These are phyloP conservation scores for Trichoderma brevicompactum DNA, from an alignment of 2,329 filamentous ascomycete species.

Conservation along the genomic window DNA sequence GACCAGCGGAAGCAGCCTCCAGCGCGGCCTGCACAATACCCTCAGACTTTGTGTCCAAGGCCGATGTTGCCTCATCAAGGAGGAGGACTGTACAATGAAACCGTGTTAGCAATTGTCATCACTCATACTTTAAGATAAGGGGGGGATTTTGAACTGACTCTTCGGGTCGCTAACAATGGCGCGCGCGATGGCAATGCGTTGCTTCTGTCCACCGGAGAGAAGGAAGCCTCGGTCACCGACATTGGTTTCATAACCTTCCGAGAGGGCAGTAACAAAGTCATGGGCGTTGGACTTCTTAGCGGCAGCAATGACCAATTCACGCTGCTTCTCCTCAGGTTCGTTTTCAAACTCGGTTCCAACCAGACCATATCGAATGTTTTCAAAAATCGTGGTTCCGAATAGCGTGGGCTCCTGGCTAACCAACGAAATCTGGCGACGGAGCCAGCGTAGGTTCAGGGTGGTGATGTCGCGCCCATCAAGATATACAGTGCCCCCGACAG, in stretches of 20 bases:
- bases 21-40: conserved; percentile 92
- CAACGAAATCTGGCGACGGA: conserved; percentile 88
- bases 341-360: conserved; percentile 79
- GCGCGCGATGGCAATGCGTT: conserved; percentile 91
- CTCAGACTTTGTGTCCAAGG: conserved; percentile 92
- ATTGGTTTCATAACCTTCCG: conserved; percentile 89
- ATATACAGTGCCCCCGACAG: conserved; percentile 76
- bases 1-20: conserved; percentile 80
- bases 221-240: conserved; percentile 95
- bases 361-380: conserved; percentile 88
- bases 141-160: conserved; percentile 47
- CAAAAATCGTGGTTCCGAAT: conserved; percentile 85
- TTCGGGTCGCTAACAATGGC: conserved; percentile 91
- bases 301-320: conserved; percentile 74
- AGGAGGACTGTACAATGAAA: conserved; percentile 64
- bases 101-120: background rate
- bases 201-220: conserved; percentile 93
- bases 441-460: conserved; percentile 83
- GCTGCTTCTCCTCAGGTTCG: conserved; percentile 68
- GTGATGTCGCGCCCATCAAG: conserved; percentile 84
- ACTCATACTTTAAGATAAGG: background rate
- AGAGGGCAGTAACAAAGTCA: conserved; percentile 81
- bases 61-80: conserved; percentile 92
- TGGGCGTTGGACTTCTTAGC: conserved; percentile 93
- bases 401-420: conserved; percentile 93